Evolutionary conservation across 768 basidiomycete genomes (phyloP), one percentile per base, ranked within the genome.

Genomic region (Pleurotus tuoliensis): DNA sequence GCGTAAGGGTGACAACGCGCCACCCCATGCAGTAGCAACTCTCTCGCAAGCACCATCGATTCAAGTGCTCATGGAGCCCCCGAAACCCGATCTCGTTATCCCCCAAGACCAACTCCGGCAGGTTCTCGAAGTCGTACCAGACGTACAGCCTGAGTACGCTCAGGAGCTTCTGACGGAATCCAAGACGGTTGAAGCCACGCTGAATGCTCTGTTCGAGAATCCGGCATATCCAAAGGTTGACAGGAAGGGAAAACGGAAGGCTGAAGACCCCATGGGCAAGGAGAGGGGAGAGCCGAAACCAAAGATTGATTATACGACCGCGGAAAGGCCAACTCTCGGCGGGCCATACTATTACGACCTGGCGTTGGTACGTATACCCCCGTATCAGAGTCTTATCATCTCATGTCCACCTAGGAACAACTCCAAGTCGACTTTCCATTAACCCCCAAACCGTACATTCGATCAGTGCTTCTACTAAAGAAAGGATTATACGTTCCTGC

Each of bases 91-190:
- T 22, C 66, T 67, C 24, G 24, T 62, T 53, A 55, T 72, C 57
- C 58, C 61, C 55, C 57, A 53, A 59, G 56, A 53, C n/a, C 37
- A 18, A n/a, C 51, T 86, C 27, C 75, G 80, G 1, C 82, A 75
- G 41, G 75, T 90, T 27, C 71, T 87, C 38, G 87, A 89, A 62
- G 79, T 92, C 45, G 67, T 90, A 11, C 90, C 90, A 0, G 87
- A 90, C 61, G 86, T 90, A 20, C 75, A 79, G 18, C 82, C 84
- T 0, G 71, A 75, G 2, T 77, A 90, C 60, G 79, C 78, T 11
- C 64, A 75, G 20, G 59, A 66, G 1, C 80, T 89, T 30, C 64
- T 89, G 27, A 68, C 74, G 38, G 64, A 74, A 44, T 71, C 79
- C 58, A 60, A 72, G 12, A 76, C 81, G 41, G 73, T 83, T 38